These are phyloP conservation scores for Eutrema heterophyllum DNA, from an alignment of 345 rosid genomes.

Conservation along the genomic window DNA sequence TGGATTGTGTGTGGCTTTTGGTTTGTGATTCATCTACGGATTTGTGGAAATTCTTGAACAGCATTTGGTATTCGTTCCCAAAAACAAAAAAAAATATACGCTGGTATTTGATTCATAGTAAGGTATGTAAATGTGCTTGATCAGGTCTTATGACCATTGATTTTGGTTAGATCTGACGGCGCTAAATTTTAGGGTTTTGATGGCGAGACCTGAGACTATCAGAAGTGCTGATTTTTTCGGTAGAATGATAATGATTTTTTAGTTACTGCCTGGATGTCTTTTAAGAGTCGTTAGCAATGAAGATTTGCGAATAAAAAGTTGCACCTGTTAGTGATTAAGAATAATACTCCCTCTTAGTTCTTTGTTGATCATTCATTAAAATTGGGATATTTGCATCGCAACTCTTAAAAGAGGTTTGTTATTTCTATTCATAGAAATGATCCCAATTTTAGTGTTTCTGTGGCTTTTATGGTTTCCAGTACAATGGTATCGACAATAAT, in stretches of 20 bases:
- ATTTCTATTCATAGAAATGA: background rate
- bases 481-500: background rate
- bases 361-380: background rate
- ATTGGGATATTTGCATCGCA: background rate
- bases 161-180: slow-evolving; percentile 24
- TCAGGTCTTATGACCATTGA: slow-evolving; percentile 3
- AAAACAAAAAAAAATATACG: background rate
- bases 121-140: background rate
- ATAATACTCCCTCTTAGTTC: background rate
- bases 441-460: background rate
- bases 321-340: background rate
- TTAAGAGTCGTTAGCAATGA: background rate
- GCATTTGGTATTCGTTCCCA: slow-evolving; percentile 7
- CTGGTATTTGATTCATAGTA: background rate
- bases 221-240: background rate
- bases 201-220: background rate
- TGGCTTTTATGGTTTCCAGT: background rate
- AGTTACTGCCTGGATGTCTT: background rate
- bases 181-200: slow-evolving; percentile 15
- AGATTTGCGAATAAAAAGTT: background rate
- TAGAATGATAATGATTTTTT: background rate
- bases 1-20: slow-evolving; percentile 9
- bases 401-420: background rate
- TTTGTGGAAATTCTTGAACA: background rate
- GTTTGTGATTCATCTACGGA: background rate